Base-by-base conservation (phyloP, 495 filamentous ascomycete species). In the Podospora fimiseda region DNA sequence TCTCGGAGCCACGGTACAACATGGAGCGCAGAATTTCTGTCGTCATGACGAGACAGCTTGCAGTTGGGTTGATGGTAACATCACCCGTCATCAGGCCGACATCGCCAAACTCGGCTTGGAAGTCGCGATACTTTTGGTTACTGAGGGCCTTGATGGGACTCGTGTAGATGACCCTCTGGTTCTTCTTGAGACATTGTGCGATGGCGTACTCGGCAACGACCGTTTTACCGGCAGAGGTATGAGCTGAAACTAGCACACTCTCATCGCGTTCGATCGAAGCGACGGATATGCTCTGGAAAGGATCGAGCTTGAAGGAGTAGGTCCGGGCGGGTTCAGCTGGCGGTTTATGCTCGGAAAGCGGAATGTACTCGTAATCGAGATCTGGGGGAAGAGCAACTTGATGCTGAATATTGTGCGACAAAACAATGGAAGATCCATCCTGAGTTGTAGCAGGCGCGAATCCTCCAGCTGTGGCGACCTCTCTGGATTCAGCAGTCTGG, bases 11-110 rank as follows among this genome's bases (percentile, higher is more conserved):
- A 62, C 92, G 82, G 65, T 98, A 98, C 67, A 98, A 70, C 93
- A 98, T 98, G 5, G 93, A 97, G 43, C 93, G 85, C 59, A 98
- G 71, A 88, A 98, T 98, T 79, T 98, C 93, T 7, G 93, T 98
- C 2, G 93, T 98, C 93, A 98, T 98, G 59, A 98, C 93, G 50
- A 98, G 80, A 70, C 93, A 97, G 37, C 90, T 95, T 39, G 93
- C 93, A 2, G 93, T 96, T 33, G 94, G 94, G 62, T 98, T 98
- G 72, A 97, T 98, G 22, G 93, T 98, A 52, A 94, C 94, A 79
- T 98, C 93, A 60, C 93, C 93, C 2, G 93, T 98, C 93, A 98
- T 98, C 54, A 98, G 75, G 33, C 93, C 93, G 51, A 96, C 93
- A 68, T 98, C 93, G 38, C 90, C 90, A 71, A 98, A 98, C 48